phyloP scores from a whole-genome alignment of 805 yeast species.

The Candida namnaoensis region DNA sequence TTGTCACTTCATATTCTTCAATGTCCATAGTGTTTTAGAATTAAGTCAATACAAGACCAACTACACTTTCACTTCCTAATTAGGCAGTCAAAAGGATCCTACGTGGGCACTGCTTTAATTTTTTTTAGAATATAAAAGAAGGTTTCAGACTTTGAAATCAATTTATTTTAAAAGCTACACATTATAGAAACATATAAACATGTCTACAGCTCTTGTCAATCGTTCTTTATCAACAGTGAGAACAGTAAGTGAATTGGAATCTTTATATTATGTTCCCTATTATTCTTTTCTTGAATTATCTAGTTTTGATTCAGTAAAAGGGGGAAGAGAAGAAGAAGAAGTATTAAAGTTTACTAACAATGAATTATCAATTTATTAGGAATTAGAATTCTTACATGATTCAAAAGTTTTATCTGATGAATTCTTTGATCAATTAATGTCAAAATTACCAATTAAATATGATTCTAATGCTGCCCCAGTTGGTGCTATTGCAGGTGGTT shows the following conservation, averaged over 20 bases:
- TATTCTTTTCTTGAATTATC: too few relatives aligned
- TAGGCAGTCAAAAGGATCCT: background rate
- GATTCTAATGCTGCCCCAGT: conserved; percentile 40
- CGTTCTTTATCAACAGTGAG: conserved; percentile 70
- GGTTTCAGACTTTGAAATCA: background rate
- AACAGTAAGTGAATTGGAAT: conserved; percentile 22
- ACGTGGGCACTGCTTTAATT: background rate
- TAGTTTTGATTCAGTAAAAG: too few relatives aligned
- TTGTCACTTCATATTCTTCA: conserved; percentile 58
- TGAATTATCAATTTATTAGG: conserved; percentile 22
- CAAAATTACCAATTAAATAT: conserved; percentile 50
- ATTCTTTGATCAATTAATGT: conserved; percentile 40
- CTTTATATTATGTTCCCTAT: too few relatives aligned
- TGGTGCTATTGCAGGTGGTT: conserved; percentile 15
- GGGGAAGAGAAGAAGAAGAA: too few relatives aligned
- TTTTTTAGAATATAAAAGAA: conserved; percentile 1
- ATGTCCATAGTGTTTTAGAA: conserved; percentile 33
- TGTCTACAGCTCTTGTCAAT: conserved; percentile 55
- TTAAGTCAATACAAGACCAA: conserved; percentile 16
- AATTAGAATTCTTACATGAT: conserved; percentile 71
- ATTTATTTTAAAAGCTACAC: background rate
- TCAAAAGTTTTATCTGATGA: conserved; percentile 60
- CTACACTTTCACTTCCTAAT: conserved; percentile 4
- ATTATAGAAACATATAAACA: conserved; percentile 16
- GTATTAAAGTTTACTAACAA: background rate